Evolutionary conservation across 352 stramenopile species (phyloP).

Genomic region (Phytopythium delawarense): DNA sequence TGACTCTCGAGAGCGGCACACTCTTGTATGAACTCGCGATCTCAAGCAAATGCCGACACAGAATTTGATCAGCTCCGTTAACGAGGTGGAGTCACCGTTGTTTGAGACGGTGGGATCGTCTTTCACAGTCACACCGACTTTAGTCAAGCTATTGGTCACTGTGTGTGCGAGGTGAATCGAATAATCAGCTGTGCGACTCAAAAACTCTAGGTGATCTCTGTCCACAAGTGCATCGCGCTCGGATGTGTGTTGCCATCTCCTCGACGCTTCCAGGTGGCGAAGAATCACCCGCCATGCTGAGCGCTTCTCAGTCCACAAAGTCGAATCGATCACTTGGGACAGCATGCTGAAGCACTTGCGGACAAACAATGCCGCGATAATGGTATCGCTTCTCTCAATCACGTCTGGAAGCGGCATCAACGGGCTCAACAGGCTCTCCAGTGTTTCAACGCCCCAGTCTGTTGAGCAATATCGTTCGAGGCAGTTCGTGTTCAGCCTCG

Average conservation of each 20-base stretch:
- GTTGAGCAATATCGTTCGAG: slow-evolving; percentile 16
- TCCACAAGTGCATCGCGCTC: slow-evolving; percentile 2
- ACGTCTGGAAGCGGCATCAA: neutral
- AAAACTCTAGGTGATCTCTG: slow-evolving; percentile 24
- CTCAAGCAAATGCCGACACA: neutral
- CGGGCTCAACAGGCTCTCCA: slow-evolving; percentile 2
- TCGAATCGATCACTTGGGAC: neutral
- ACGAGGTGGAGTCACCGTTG: no score
- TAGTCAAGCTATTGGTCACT: neutral
- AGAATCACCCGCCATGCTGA: slow-evolving; percentile 7
- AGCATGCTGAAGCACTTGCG: slow-evolving; percentile 8
- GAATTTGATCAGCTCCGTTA: neutral
- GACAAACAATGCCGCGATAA: slow-evolving; percentile 1
- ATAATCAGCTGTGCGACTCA: slow-evolving; percentile 3
- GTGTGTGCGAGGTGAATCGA: neutral
- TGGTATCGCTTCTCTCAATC: neutral
- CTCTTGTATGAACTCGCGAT: neutral
- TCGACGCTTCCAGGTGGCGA: neutral
- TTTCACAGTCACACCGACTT: neutral
- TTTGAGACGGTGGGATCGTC: neutral
- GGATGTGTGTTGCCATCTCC: neutral
- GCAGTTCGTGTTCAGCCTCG: slow-evolving; percentile 5
- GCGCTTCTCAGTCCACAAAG: neutral
- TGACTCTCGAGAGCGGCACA: neutral
- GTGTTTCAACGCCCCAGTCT: neutral